These are phyloP conservation scores for Suhomyces bolitotheri DNA, from an alignment of 1,139 yeast genomes.

Conservation along the genomic window DNA sequence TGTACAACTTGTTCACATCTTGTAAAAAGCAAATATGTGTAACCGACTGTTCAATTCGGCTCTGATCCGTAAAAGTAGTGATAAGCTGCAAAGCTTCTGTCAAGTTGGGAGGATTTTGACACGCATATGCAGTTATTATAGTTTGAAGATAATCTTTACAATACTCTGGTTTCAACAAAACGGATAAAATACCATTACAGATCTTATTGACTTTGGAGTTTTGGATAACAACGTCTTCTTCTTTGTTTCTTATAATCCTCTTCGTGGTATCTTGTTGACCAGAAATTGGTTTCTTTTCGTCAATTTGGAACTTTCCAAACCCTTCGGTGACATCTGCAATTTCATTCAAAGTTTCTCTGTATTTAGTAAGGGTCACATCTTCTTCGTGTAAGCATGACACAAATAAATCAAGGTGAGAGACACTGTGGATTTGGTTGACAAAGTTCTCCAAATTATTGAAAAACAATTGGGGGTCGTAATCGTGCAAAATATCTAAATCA, in stretches of 20 bases:
- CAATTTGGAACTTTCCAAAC: slow-evolving; percentile 6
- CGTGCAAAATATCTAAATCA: slow-evolving; percentile 85
- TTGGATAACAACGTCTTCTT: slow-evolving; percentile 25
- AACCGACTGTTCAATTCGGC: slow-evolving; percentile 61
- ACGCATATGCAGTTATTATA: slow-evolving; percentile 86
- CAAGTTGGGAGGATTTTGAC: slow-evolving; percentile 85
- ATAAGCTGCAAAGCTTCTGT: slow-evolving; percentile 70
- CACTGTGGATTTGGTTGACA: slow-evolving; percentile 65
- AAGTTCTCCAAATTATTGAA: slow-evolving; percentile 64
- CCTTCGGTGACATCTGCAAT: slow-evolving; percentile 12
- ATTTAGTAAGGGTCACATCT: slow-evolving; percentile 81
- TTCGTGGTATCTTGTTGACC: slow-evolving; percentile 10
- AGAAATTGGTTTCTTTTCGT: slow-evolving; percentile 1
- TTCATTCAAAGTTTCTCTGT: slow-evolving; percentile 63
- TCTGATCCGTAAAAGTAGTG: slow-evolving; percentile 45
- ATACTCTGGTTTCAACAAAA: slow-evolving; percentile 54
- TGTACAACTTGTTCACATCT: slow-evolving; percentile 81
- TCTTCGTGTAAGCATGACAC: slow-evolving; percentile 85
- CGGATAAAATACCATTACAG: slow-evolving; percentile 67
- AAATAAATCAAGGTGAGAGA: slow-evolving; percentile 82
- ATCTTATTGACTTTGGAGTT: slow-evolving; percentile 72
- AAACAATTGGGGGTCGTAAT: slow-evolving; percentile 75
- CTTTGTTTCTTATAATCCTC: slow-evolving; percentile 23
- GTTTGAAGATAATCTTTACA: slow-evolving; percentile 68
- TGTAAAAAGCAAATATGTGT: slow-evolving; percentile 87